Percentiles rank a stretch among this genome's conserved stretches.
Conservation (phyloP, 1,284 basidiomycete species). For the Cutaneotrichosporon sp. region DNA sequence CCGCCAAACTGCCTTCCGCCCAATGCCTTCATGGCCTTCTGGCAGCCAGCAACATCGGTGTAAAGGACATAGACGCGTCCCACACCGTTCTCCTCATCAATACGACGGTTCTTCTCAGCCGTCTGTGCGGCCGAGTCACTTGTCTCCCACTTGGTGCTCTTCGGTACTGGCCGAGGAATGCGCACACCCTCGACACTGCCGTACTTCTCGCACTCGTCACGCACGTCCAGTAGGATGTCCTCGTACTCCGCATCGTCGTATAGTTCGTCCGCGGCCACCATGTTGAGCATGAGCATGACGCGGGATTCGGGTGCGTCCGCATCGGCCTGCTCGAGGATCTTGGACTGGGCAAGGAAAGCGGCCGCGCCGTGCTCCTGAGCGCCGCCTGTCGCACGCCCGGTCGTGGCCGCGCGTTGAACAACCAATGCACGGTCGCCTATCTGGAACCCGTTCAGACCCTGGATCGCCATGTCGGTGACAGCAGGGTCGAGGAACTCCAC, state of each 20-base stretch:
- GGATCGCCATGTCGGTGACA: slow-evolving; percentile 92
- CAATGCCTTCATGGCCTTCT: slow-evolving; percentile 69
- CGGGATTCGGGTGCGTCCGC: slow-evolving; percentile 57
- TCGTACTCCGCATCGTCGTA: slow-evolving; percentile 85
- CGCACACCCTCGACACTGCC: slow-evolving; percentile 78
- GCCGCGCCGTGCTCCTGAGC: slow-evolving; percentile 39
- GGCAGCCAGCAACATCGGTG: slow-evolving; percentile 58
- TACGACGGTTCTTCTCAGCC: slow-evolving; percentile 53
- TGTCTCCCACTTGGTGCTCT: slow-evolving; percentile 73
- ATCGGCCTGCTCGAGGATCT: slow-evolving; percentile 62
- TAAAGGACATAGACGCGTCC: slow-evolving; percentile 92
- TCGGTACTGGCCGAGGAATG: slow-evolving; percentile 71
- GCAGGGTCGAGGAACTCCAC: slow-evolving; percentile 90
- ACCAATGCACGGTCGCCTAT: slow-evolving; percentile 94
- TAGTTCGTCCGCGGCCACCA: slow-evolving; percentile 94
- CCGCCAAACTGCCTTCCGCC: slow-evolving; percentile 90
- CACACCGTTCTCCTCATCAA: slow-evolving; percentile 82
- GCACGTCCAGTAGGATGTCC: slow-evolving; percentile 91
- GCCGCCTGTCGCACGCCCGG: slow-evolving; percentile 35
- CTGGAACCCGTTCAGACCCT: slow-evolving; percentile 95
- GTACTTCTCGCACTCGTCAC: slow-evolving; percentile 81
- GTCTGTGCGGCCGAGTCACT: slow-evolving; percentile 56
- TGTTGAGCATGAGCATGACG: slow-evolving; percentile 96
- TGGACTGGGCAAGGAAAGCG: slow-evolving; percentile 58
- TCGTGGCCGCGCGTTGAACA: slow-evolving; percentile 74